Conservation (phyloP, 2,329 filamentous ascomycete species). For the Colletotrichum coccodes region DNA sequence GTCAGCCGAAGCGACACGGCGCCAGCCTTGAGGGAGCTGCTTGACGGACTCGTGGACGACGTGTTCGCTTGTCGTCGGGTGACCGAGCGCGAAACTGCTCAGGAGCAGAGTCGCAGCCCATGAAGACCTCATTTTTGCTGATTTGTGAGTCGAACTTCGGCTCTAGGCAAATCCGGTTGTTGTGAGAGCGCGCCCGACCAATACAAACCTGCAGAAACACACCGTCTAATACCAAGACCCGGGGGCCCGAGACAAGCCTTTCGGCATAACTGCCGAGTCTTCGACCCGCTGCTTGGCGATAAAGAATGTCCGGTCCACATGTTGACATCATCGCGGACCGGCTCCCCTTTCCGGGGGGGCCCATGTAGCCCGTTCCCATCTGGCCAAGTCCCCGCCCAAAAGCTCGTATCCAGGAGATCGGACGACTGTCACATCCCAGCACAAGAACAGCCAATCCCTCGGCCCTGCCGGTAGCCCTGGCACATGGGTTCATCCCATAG, state of each 20-base stretch:
- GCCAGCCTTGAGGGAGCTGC: neutral
- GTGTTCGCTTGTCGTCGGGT: neutral
- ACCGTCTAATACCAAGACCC: constrained; percentile 1
- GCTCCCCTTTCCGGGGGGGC: neutral
- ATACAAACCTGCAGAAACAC: neutral
- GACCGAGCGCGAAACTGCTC: neutral
- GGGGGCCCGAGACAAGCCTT: constrained; percentile 12
- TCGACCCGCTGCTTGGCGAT: neutral
- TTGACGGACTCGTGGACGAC: neutral
- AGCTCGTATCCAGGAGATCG: constrained; percentile 25
- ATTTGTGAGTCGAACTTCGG: neutral
- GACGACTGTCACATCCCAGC: constrained; percentile 12
- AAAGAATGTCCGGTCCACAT: neutral
- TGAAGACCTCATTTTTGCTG: neutral
- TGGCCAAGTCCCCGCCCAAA: neutral
- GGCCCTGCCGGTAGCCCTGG: neutral
- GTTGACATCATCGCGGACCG: constrained; percentile 6
- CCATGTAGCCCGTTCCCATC: neutral
- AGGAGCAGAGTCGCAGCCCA: neutral
- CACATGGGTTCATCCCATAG: neutral
- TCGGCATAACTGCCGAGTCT: neutral
- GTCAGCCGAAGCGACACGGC: neutral
- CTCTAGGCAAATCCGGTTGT: neutral
- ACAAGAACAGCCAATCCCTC: neutral
- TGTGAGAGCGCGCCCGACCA: neutral